Conservation (phyloP, 352 stramenopile genomes). For the Pythium dissotocum region DNA sequence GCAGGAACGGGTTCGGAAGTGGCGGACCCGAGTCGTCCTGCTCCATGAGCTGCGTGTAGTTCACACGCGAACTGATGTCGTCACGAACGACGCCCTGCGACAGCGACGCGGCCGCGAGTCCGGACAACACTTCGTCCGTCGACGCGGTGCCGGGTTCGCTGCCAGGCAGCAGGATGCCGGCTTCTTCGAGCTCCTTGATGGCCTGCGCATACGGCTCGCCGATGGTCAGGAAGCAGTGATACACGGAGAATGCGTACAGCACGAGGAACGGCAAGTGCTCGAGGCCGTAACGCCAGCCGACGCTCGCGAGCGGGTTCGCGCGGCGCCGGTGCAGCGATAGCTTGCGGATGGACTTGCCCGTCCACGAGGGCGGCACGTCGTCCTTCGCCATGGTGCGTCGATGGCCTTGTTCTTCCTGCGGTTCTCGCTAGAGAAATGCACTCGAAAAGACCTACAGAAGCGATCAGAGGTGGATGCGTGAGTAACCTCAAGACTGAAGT, state of each 20-base stretch:
- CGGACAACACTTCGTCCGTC: constrained; percentile 42
- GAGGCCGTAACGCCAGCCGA: constrained; percentile 35
- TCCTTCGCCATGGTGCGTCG: constrained; percentile 27
- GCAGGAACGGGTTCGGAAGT: constrained; percentile 90
- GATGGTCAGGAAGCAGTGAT: constrained; percentile 44
- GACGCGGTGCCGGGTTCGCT: constrained; percentile 28
- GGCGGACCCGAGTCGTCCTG: constrained; percentile 63
- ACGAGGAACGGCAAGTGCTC: constrained; percentile 52
- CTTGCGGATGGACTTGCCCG: constrained; percentile 45
- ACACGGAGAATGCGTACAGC: constrained; percentile 46
- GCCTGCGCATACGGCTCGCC: constrained; percentile 62
- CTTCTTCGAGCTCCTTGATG: constrained; percentile 70
- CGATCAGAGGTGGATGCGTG: neutral
- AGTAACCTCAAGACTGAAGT: neutral
- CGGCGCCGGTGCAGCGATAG: constrained; percentile 47
- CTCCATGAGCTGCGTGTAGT: constrained; percentile 59
- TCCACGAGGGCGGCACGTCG: constrained; percentile 34
- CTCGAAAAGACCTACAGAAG: constrained; percentile 12
- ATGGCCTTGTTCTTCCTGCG: constrained; percentile 1
- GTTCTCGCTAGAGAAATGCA: neutral
- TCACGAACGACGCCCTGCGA: constrained; percentile 71
- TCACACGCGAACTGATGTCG: constrained; percentile 40
- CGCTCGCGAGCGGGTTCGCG: constrained; percentile 33
- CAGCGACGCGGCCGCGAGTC: constrained; percentile 69
- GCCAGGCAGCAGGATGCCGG: constrained; percentile 47